These are phyloP conservation scores for Avena insularis DNA, from an alignment of 176 grass and related monocot genomes.

Conservation along the genomic window DNA sequence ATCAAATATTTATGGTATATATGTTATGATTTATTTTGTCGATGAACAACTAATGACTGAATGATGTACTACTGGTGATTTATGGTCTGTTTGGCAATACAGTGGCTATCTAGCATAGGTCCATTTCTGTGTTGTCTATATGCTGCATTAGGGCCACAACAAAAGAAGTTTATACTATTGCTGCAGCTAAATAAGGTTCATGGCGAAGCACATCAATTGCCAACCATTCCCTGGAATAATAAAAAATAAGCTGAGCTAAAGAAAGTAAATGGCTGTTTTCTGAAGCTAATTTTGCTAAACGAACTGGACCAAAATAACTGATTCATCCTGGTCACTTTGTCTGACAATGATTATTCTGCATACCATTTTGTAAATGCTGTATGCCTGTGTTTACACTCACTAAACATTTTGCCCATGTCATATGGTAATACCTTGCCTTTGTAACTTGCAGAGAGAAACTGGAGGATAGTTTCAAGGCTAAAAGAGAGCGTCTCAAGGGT, in stretches of 20 bases:
- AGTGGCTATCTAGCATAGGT: not conserved
- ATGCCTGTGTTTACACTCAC: constrained; percentile 19
- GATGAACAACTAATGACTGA: not conserved
- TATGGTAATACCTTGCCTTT: constrained; percentile 26
- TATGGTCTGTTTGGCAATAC: not conserved
- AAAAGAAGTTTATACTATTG: constrained; percentile 1
- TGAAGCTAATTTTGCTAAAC: constrained; percentile 10
- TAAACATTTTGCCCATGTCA: constrained; percentile 1
- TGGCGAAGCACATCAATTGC: not conserved
- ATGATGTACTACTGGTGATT: constrained; percentile 2
- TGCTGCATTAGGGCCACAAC: not conserved
- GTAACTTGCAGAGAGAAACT: constrained; percentile 76
- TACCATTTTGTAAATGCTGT: not conserved
- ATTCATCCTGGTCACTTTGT: not conserved
- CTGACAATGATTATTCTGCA: not conserved
- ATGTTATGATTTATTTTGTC: constrained; percentile 23
- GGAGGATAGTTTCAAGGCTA: constrained; percentile 93
- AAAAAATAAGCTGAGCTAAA: constrained; percentile 26
- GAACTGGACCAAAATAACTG: not conserved
- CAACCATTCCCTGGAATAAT: not conserved
- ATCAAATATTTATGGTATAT: constrained; percentile 26
- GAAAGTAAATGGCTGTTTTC: constrained; percentile 14
- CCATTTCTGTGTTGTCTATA: constrained; percentile 2
- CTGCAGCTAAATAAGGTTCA: not conserved
- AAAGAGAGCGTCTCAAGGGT: constrained; percentile 86